Conservation (phyloP, 768 basidiomycete genomes). For the Cyathus striatus region DNA sequence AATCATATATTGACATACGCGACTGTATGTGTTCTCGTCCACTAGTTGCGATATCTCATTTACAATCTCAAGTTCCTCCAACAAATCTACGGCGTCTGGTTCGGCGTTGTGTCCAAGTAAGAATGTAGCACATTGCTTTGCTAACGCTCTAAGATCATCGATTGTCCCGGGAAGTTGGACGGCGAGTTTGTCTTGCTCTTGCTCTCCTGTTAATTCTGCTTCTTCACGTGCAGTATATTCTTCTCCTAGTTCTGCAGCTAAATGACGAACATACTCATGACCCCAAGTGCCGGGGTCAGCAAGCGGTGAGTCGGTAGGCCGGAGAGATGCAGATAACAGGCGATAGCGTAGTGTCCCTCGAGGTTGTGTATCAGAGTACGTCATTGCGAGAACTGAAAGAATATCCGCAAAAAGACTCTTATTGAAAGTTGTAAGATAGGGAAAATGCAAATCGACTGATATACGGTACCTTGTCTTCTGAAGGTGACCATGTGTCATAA, state of each 20-base stretch:
- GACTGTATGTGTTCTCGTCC: slow-evolving; percentile 80
- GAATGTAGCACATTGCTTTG: slow-evolving; percentile 83
- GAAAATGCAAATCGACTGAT: background rate
- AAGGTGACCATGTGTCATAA: slow-evolving; percentile 76
- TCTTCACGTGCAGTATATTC: slow-evolving; percentile 77
- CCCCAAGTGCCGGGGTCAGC: slow-evolving; percentile 97
- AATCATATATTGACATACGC: slow-evolving; percentile 97
- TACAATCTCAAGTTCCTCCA: slow-evolving; percentile 91
- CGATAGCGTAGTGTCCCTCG: slow-evolving; percentile 94
- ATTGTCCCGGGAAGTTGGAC: slow-evolving; percentile 49
- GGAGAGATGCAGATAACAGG: slow-evolving; percentile 70
- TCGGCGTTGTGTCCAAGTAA: slow-evolving; percentile 93
- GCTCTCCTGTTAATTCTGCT: slow-evolving; percentile 35
- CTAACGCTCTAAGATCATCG: slow-evolving; percentile 73
- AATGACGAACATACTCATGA: slow-evolving; percentile 96
- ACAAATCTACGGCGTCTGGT: slow-evolving; percentile 93
- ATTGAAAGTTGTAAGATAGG: slow-evolving; percentile 1
- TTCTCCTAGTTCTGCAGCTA: slow-evolving; percentile 94
- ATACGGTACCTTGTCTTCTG: slow-evolving; percentile 65
- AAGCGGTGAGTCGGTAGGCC: slow-evolving; percentile 59
- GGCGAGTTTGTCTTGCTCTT: slow-evolving; percentile 20
- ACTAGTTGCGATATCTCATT: slow-evolving; percentile 71
- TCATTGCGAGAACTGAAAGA: slow-evolving; percentile 97
- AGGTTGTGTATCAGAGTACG: slow-evolving; percentile 96
- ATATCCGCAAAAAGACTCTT: slow-evolving; percentile 96